Conservation (phyloP, 1,284 basidiomycete genomes). For the Gymnopus androsaceus region DNA sequence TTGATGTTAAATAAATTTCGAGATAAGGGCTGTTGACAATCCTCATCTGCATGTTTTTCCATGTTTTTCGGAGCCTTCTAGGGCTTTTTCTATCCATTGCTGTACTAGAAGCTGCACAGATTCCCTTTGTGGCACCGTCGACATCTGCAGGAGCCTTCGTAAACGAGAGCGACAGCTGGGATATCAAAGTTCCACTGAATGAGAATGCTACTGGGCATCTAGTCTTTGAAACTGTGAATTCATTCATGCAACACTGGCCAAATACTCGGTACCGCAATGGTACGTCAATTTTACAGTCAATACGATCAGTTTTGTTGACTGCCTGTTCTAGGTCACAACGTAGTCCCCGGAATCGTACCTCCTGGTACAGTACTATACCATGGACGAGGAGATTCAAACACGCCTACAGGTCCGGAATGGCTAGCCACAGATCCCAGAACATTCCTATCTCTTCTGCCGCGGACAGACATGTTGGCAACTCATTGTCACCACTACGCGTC, state of each 20-base stretch:
- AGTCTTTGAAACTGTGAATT: conserved; percentile 35
- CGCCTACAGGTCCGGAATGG: conserved; percentile 42
- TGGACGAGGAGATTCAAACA: conserved; percentile 24
- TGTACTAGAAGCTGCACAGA: neutral
- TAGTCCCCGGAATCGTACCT: conserved; percentile 43
- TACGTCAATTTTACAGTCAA: conserved; percentile 12
- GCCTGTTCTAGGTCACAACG: conserved; percentile 42
- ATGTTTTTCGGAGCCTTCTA: no score
- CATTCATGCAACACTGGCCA: conserved; percentile 47
- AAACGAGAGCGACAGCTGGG: conserved; percentile 9
- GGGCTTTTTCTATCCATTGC: neutral
- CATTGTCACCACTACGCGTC: conserved; percentile 35
- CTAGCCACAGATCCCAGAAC: conserved; percentile 44
- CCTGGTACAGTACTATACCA: conserved; percentile 46
- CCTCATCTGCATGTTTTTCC: no score
- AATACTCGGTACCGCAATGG: conserved; percentile 46
- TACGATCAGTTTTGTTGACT: neutral
- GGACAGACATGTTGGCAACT: conserved; percentile 35
- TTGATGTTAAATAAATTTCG: no score
- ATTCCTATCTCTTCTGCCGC: conserved; percentile 39
- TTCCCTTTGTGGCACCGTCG: neutral
- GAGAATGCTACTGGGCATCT: conserved; percentile 33
- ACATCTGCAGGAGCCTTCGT: neutral
- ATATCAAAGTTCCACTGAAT: conserved; percentile 12
- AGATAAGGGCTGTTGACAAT: no score